These are phyloP conservation scores for Entrophospora sp. DNA, from an alignment of 192 early-diverging fungal genomes.

Conservation along the genomic window DNA sequence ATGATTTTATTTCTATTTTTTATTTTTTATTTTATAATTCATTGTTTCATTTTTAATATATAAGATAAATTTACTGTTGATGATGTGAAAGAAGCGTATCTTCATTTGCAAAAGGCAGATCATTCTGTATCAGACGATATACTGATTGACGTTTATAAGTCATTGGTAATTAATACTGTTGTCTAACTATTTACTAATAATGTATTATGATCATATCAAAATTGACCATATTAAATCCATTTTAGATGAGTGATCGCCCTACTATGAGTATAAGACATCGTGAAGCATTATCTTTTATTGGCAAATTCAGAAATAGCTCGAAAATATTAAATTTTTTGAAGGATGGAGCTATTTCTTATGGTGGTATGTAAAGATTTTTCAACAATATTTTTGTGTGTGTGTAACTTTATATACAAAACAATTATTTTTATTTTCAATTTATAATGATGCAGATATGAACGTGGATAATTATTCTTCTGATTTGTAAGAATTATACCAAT, in stretches of 20 bases:
- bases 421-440: background rate
- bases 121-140: background rate
- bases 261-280: background rate
- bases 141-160: background rate
- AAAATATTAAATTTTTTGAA: background rate
- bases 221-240: too few species aligned
- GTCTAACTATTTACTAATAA: too few species aligned
- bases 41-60: background rate
- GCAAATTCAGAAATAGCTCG: background rate
- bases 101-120: background rate
- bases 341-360: background rate
- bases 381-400: too few species aligned
- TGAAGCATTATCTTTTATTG: constrained; percentile 1
- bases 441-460: background rate
- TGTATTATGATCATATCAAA: too few species aligned
- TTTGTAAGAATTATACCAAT: background rate
- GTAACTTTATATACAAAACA: too few species aligned
- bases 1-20: background rate
- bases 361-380: too few species aligned
- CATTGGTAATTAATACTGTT: constrained; percentile 4
- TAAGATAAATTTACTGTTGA: background rate
- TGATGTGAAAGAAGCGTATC: background rate
- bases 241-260: background rate
- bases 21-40: background rate
- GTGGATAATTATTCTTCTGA: background rate